These are phyloP conservation scores for Alternaria gansuensis DNA, from an alignment of 2,329 filamentous ascomycete genomes.

Conservation along the genomic window DNA sequence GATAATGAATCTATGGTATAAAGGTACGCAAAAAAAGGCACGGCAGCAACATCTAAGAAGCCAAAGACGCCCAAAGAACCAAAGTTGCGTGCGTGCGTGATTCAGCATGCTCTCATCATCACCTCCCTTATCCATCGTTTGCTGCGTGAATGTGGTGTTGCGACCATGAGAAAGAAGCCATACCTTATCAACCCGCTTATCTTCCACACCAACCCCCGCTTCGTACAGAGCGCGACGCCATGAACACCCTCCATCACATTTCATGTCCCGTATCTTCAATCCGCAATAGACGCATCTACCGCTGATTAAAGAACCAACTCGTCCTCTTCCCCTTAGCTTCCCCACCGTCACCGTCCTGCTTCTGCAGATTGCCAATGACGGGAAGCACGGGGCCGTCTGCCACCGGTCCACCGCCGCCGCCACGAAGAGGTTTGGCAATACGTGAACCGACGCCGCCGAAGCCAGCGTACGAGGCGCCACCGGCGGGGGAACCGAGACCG, in stretches of 20 bases:
- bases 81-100: background rate
- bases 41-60: background rate
- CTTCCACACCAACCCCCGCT: background rate
- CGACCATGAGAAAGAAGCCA: too few relatives aligned
- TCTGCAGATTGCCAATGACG: conserved; percentile 56
- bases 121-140: background rate
- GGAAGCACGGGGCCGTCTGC: conserved; percentile 53
- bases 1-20: conserved; percentile 19
- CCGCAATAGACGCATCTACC: background rate
- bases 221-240: background rate
- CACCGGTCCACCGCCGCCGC: conserved; percentile 56
- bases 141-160: background rate
- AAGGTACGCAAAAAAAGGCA: conserved; percentile 5
- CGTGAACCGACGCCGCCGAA: conserved; percentile 66
- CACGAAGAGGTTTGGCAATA: conserved; percentile 70
- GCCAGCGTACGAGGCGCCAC: conserved; percentile 67
- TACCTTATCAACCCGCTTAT: too few relatives aligned
- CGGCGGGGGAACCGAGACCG: conserved; percentile 72
- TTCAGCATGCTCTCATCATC: conserved; percentile 1
- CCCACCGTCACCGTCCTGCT: conserved; percentile 61
- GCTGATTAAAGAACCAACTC: conserved; percentile 74
- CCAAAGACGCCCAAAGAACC: conserved; percentile 3
- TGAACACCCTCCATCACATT: background rate
- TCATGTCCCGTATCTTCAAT: background rate
- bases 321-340: conserved; percentile 70